Base-by-base conservation (phyloP, 352 stramenopile species). In the Plasmopara muralis region DNA sequence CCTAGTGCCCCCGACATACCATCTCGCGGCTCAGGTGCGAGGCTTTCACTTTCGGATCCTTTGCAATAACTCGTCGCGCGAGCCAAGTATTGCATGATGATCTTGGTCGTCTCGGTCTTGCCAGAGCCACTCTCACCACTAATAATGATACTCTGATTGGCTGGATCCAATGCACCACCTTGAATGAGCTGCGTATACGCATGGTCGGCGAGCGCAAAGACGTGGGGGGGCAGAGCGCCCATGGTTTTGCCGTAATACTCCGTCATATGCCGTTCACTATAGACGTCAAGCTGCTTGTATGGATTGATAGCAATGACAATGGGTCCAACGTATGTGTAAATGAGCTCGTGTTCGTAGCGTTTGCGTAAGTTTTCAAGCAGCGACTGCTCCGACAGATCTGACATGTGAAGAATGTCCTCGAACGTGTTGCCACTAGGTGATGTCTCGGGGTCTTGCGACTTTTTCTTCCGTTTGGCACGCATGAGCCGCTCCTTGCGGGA, bases 291-390 rank as follows among this genome's bases (percentile, higher is more conserved):
- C 40, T 68, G 63, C 62, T 93, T 89, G 72, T 95, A 97, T 57
- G 88, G 88, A 68, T 97, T 97, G 58, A 97, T 95, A 44, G 83
- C 87, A 44, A 97, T 92, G 44, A 97, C 50, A 53, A 97, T 95
- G 29, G 81, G 74, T 0, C 88, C 88, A 10, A 97, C 88, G 59
- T 93, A 95, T 53, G 93, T 98, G 73, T 98, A 98, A 59, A 97
- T 97, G 47, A 86, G 55, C 60, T 97, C 83, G 45, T 93, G 77
- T 48, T 96, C 85, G 74, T 96, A 97, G n/a, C 91, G 85, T 37
- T 72, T 70, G 20, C 85, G 74, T 50, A 97, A 61, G 47, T 95
- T 95, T 5, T 85, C 76, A 42, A 97, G 72, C 62, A 97, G 76
- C 46, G 87, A 95, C 25, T 77, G 66, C 66, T 97, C 88, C 42